Evolutionary conservation across 768 basidiomycete species (phyloP), one percentile per base, ranked within the genome.

Genomic region (Xanthoconium stramineum): DNA sequence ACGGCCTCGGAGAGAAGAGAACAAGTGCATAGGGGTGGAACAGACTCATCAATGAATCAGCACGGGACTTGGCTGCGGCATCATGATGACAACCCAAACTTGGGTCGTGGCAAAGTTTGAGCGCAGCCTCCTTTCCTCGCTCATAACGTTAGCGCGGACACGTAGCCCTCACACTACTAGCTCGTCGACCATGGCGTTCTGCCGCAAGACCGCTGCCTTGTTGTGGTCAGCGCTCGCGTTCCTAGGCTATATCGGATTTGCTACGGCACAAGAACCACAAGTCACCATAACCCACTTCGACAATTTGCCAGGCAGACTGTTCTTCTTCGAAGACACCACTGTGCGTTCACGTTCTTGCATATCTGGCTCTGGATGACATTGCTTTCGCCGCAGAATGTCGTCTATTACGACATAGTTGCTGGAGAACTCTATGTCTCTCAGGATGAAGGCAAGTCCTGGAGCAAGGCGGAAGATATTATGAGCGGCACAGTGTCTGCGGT

Each of bases 261-360:
- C 61, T 38, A 57, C 55, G 6, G 76, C 80, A 3, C 79, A 78
- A 65, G 66, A 78, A 29, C 85, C 85, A 62, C 67, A 78, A 56
- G 74, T 79, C 59, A 58, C 72, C 7, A 62, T 85, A 51, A 78
- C 73, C 35, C 73, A 77, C 54, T 91, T 96, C 70, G 65, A 81
- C 47, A 89, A 89, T 69, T 74, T 90, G 36, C 93, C 94, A 10
- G 81, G 81, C 13, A 79, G 81, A 63, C 68, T 96, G 50, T 90
- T 89, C 76, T 98, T 94, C 79, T 97, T 98, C 74, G 91, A 98
- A 59, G 96, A 97, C 74, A 87, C 91, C 8, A 72, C 86, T 32
- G 95, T 95, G 62, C 63, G 88, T 76, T 28, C n/a, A 19, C 43
- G n/a, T 47, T n/a, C 24, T 30, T 19, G n/a, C 32, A 24, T 30